Evolutionary conservation across 2,329 filamentous ascomycete species (phyloP).

Genomic region (Beauveria sp.): DNA sequence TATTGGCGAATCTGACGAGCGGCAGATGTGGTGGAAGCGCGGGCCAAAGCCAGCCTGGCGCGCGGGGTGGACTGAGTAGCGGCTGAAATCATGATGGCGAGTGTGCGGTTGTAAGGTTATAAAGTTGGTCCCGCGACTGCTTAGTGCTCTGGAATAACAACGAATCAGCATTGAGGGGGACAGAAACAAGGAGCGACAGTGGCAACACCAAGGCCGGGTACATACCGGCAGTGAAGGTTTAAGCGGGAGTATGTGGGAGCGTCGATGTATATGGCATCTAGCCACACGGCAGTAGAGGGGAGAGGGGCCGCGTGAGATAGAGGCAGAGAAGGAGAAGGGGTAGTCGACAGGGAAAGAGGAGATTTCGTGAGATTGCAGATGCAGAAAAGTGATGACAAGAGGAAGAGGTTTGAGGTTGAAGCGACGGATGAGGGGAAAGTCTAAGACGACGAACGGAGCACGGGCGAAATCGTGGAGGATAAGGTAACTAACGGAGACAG

Average conservation of each 20-base stretch:
- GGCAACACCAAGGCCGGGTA: background rate
- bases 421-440: constrained; percentile 7
- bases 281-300: background rate
- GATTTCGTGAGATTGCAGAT: background rate
- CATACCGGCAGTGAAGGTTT: constrained; percentile 1
- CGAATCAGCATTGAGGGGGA: background rate
- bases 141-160: background rate
- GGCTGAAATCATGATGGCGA: background rate
- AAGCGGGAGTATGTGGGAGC: background rate
- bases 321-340: background rate
- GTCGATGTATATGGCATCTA: constrained; percentile 1
- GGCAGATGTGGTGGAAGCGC: constrained; percentile 6
- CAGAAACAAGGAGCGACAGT: background rate
- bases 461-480: background rate
- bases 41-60: constrained; percentile 11
- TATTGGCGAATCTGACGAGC: constrained; percentile 6
- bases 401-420: background rate
- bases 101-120: background rate
- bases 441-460: background rate
- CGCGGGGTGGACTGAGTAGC: constrained; percentile 10
- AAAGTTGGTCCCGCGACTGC: background rate
- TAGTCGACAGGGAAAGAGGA: background rate
- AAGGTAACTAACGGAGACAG: background rate
- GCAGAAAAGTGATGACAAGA: background rate
- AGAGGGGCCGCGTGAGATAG: background rate